Conservation (phyloP, 495 filamentous ascomycete species). For the Pseudevernia furfuracea region DNA sequence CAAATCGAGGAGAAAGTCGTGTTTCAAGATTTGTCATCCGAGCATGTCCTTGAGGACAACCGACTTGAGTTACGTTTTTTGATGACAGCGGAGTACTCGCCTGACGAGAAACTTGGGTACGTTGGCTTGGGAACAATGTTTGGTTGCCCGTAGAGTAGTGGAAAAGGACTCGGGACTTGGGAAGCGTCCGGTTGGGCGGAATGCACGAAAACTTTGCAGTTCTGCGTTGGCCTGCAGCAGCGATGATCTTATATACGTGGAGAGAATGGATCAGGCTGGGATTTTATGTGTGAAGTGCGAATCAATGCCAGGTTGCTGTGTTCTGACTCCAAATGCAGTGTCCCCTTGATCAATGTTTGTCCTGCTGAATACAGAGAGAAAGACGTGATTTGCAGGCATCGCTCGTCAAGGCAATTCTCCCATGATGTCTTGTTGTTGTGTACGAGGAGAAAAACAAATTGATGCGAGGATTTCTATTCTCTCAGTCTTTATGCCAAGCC, state of each 20-base stretch:
- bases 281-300: no score
- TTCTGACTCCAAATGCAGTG: no score
- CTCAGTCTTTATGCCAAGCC: no score
- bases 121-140: neutral
- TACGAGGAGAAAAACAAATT: no score
- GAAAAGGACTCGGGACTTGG: neutral
- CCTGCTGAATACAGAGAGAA: neutral
- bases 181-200: neutral
- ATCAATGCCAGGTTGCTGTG: no score
- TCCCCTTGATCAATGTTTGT: neutral
- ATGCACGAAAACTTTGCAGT: neutral
- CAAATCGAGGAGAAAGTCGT: neutral
- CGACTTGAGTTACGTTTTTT: neutral
- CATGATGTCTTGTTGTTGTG: neutral
- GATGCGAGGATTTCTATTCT: neutral
- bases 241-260: neutral
- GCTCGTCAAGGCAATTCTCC: neutral
- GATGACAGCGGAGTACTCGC: neutral
- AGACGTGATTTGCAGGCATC: neutral
- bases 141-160: neutral
- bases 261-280: neutral
- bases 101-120: neutral
- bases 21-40: neutral
- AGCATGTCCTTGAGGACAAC: neutral
- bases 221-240: neutral